phyloP scores from a whole-genome alignment of 2,329 filamentous ascomycete species.

The Coniosporium tulheliwenetii region DNA sequence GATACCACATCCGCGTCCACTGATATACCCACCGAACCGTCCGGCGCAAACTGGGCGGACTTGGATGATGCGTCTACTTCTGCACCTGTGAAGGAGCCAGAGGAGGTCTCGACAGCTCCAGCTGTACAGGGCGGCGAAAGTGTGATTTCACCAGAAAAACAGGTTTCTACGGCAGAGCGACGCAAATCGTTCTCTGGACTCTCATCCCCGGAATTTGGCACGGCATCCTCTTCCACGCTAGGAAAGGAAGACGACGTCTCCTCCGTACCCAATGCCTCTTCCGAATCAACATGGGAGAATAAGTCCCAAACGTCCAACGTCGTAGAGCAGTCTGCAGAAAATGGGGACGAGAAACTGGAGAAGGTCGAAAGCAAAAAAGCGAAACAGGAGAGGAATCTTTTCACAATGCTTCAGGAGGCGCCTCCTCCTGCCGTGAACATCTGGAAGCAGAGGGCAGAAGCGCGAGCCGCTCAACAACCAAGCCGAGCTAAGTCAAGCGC shows the following conservation, averaged over 20 bases:
- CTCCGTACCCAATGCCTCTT: conserved; percentile 45
- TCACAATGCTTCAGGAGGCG: conserved; percentile 58
- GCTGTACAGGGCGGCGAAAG: conserved; percentile 10
- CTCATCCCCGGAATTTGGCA: conserved; percentile 39
- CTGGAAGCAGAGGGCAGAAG: conserved; percentile 69
- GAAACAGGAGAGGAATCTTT: conserved; percentile 37
- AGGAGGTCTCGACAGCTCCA: background rate
- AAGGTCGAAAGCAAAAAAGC: conserved; percentile 38
- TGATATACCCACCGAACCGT: conserved; percentile 11
- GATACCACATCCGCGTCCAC: conserved; percentile 14
- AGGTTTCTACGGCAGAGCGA: conserved; percentile 8
- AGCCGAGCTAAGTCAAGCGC: too few species aligned
- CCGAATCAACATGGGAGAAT: conserved; percentile 52
- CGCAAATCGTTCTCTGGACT: conserved; percentile 10
- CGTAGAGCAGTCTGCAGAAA: conserved; percentile 42
- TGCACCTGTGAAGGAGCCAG: too few species aligned
- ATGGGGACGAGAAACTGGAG: conserved; percentile 35
- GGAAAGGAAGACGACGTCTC: conserved; percentile 45
- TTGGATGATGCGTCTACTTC: conserved; percentile 25
- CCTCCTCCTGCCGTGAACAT: conserved; percentile 72
- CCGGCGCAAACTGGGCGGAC: conserved; percentile 28
- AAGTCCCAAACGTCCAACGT: conserved; percentile 48
- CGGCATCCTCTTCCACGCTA: conserved; percentile 35
- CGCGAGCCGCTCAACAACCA: conserved; percentile 12
- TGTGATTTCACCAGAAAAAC: background rate